These are phyloP conservation scores for Epichloe elymi DNA, from an alignment of 2,329 filamentous ascomycete genomes.

Conservation along the genomic window DNA sequence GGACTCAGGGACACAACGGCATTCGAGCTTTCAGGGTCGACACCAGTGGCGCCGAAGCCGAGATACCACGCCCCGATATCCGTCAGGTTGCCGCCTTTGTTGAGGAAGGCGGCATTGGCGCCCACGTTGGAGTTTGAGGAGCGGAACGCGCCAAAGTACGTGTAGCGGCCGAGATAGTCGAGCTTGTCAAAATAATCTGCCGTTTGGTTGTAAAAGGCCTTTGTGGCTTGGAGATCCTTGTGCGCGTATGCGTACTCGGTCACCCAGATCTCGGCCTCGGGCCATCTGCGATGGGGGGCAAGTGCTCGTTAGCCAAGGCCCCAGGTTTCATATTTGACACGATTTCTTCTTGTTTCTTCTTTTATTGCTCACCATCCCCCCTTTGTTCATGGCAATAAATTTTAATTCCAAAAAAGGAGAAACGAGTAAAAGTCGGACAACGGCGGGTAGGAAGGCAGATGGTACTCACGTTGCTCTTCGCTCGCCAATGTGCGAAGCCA, in stretches of 20 bases:
- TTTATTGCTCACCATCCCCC: too few relatives aligned
- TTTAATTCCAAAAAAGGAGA: too few relatives aligned
- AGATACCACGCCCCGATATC: slow-evolving; percentile 69
- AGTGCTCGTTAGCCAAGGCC: not conserved
- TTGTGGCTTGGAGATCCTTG: slow-evolving; percentile 40
- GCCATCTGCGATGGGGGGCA: slow-evolving; percentile 33
- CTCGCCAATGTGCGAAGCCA: slow-evolving; percentile 53
- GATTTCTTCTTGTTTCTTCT: too few relatives aligned
- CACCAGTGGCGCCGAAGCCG: slow-evolving; percentile 36
- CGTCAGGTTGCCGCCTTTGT: slow-evolving; percentile 53
- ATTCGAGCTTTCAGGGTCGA: slow-evolving; percentile 21
- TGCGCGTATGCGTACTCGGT: slow-evolving; percentile 61
- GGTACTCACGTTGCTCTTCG: slow-evolving; percentile 20
- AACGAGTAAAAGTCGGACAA: not conserved
- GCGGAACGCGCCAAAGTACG: slow-evolving; percentile 65
- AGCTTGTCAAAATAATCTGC: slow-evolving; percentile 49
- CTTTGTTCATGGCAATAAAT: too few relatives aligned
- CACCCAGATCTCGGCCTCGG: slow-evolving; percentile 55
- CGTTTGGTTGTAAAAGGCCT: slow-evolving; percentile 55
- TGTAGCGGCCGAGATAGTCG: slow-evolving; percentile 50
- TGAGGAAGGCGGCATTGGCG: slow-evolving; percentile 58
- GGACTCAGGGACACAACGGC: not conserved
- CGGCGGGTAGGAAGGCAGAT: not conserved
- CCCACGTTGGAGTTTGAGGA: slow-evolving; percentile 60
- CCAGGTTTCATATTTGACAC: not conserved